Evolutionary conservation across 2,329 filamentous ascomycete genomes (phyloP), one percentile per base, ranked within the genome.

Genomic region (Penicillium decumbens): DNA sequence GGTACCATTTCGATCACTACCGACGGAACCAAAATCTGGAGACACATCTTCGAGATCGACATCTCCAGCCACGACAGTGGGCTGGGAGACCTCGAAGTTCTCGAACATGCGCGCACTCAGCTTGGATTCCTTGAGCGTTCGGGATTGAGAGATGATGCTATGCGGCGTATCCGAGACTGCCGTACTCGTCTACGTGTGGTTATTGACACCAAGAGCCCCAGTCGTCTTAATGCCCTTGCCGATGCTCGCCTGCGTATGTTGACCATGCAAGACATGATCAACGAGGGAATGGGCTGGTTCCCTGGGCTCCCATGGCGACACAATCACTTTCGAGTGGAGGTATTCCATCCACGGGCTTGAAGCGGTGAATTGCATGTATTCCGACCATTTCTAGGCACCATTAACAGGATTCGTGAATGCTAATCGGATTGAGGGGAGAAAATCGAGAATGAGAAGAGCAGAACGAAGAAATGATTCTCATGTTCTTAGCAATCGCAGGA

Each of bases 281-380:
- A 15, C 6, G 50, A 50, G 23, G 50, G 47, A 10, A 7, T 46
- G 10, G 50, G 47, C 6, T 53, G 50, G 47, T 50, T 53, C 4
- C 30, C 43, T 4, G 32, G 30, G 3, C 7, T 53, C n/a, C 50
- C 50, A 10, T 53, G 44, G 23, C 20, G 9, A 2, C 43, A 50
- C 6, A 15, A 10, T 4, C 39, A 50, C n/a, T 53, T 53, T 5
- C n/a, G 38, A 1, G 47, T 50, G 6, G 25, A 42, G 23, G 12
- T n/a, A 5, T 18, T 40, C 23, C 27, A 15, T 27, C 37, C 24
- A 2, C 24, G 23, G 3, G 4, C 10, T 5, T 29, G 28, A 27
- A 13, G 20, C 20, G 9, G 37, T 25, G 37, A 9, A 39, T 4
- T 13, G 37, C 23, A 12, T 25, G 27, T n/a, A 18, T 13, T 18